A percentile compares a stretch with the other conserved stretches of the same genome.
phyloP scores from a whole-genome alignment of 2,329 filamentous ascomycete genomes.

The Cadophora malorum region DNA sequence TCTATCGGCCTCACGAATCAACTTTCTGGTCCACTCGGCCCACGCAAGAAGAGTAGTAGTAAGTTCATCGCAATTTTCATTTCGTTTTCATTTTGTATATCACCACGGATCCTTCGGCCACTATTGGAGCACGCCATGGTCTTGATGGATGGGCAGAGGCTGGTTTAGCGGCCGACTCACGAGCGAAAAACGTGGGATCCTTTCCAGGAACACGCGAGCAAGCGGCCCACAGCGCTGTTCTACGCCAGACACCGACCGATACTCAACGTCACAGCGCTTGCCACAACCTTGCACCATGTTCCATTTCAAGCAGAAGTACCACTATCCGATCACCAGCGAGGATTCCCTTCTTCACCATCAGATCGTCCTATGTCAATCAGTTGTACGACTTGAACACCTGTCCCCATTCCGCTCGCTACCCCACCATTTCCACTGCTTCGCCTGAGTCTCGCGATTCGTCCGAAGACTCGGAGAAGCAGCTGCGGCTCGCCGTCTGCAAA shows the following conservation, averaged over 20 bases:
- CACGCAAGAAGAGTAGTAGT: slow-evolving; percentile 9
- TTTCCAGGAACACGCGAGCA: slow-evolving; percentile 31
- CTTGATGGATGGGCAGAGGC: background rate
- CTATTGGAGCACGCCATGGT: background rate
- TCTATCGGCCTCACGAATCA: slow-evolving; percentile 10
- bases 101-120: background rate
- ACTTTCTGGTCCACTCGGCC: background rate
- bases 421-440: slow-evolving; percentile 27
- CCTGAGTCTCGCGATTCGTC: slow-evolving; percentile 19
- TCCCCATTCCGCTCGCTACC: slow-evolving; percentile 28
- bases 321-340: slow-evolving; percentile 28
- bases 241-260: slow-evolving; percentile 28
- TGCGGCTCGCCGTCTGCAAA: slow-evolving; percentile 25
- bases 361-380: slow-evolving; percentile 35
- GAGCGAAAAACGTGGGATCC: slow-evolving; percentile 36
- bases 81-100: slow-evolving; percentile 3
- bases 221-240: slow-evolving; percentile 30
- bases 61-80: slow-evolving; percentile 27
- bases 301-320: slow-evolving; percentile 19
- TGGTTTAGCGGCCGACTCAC: slow-evolving; percentile 30
- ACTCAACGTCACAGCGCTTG: slow-evolving; percentile 23
- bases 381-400: slow-evolving; percentile 27
- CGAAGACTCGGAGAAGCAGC: slow-evolving; percentile 32
- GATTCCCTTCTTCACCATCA: slow-evolving; percentile 26
- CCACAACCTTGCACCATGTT: slow-evolving; percentile 33